Evolutionary conservation across 306 rosid genomes (phyloP).

Genomic region (Citrullus mucosospermus): DNA sequence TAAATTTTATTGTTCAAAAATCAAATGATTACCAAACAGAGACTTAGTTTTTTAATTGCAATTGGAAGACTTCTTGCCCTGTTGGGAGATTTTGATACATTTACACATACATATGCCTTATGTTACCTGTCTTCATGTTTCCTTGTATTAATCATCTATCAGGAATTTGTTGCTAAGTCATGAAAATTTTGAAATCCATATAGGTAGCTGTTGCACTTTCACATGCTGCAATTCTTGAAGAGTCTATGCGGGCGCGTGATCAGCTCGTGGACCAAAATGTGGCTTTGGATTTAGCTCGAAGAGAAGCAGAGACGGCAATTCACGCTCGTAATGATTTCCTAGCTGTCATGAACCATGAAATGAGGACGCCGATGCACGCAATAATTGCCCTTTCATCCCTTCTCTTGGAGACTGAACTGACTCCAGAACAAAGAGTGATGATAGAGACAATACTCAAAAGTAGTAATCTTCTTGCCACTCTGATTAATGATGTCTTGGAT

Average conservation of each 20-base stretch:
- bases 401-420: constrained; percentile 72
- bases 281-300: constrained; percentile 74
- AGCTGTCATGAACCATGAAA: constrained; percentile 92
- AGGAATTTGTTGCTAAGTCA: neutral
- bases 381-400: constrained; percentile 77
- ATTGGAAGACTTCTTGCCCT: neutral
- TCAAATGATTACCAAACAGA: too few relatives aligned
- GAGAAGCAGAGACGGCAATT: constrained; percentile 83
- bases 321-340: constrained; percentile 90
- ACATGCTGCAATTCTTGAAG: constrained; percentile 93
- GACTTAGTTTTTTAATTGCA: neutral
- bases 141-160: neutral
- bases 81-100: neutral
- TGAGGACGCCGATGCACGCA: constrained; percentile 96
- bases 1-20: too few relatives aligned
- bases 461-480: constrained; percentile 72
- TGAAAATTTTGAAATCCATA: neutral
- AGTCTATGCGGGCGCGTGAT: constrained; percentile 82
- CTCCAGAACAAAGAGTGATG: constrained; percentile 76
- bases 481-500: constrained; percentile 61
- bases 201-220: constrained; percentile 99
- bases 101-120: neutral
- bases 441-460: constrained; percentile 72
- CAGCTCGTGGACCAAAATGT: constrained; percentile 77
- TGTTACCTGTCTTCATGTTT: neutral